phyloP scores from a whole-genome alignment of 2,329 filamentous ascomycete genomes.

The Diaporthe amygdali region DNA sequence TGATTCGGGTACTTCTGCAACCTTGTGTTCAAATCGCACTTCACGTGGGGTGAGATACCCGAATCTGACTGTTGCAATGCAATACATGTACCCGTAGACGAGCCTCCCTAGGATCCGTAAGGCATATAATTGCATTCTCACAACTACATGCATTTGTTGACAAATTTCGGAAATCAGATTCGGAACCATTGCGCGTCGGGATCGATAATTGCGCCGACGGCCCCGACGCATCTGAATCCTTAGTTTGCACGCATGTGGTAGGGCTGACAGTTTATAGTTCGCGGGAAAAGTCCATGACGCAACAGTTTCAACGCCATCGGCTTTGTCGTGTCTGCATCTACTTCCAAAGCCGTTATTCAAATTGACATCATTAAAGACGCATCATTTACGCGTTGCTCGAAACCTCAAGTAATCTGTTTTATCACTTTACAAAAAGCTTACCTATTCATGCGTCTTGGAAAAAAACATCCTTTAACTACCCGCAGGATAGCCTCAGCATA shows the following conservation, averaged over 20 bases:
- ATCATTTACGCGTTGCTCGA: background rate
- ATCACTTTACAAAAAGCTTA: too few species aligned
- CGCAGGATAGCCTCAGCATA: background rate
- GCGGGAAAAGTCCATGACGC: conserved; percentile 21
- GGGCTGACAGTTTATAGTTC: background rate
- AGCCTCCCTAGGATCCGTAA: too few species aligned
- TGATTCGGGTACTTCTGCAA: too few species aligned
- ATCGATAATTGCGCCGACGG: background rate
- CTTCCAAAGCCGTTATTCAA: background rate
- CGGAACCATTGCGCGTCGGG: background rate
- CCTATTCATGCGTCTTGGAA: too few species aligned
- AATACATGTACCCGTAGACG: too few species aligned
- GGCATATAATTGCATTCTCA: background rate
- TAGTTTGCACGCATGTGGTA: background rate
- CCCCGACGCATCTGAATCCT: background rate
- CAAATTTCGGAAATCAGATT: background rate
- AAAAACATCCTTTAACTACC: background rate
- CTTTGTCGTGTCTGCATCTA: conserved; percentile 1
- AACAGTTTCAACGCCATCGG: conserved; percentile 10
- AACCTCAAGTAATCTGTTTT: too few species aligned
- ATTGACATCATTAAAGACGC: conserved; percentile 15
- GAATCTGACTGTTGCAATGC: too few species aligned
- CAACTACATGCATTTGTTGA: too few species aligned
- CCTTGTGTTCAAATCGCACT: too few species aligned
- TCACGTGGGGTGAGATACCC: too few species aligned